Evolutionary conservation across 2,329 filamentous ascomycete genomes (phyloP).

Genomic region (Botryotinia narcissicola): DNA sequence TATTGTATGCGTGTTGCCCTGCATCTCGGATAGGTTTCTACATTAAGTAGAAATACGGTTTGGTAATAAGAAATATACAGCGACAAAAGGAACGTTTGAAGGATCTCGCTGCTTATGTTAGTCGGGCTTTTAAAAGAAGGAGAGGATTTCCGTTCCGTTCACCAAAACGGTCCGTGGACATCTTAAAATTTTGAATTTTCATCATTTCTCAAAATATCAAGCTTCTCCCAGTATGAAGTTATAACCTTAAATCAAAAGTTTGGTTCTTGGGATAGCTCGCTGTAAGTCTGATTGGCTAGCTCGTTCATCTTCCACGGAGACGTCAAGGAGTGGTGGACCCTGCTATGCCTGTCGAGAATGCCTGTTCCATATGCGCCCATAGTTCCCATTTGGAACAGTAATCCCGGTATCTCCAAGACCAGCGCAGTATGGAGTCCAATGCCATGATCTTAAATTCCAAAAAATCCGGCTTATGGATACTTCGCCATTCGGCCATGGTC

Average conservation of each 20-base stretch:
- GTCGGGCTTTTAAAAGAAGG: background rate
- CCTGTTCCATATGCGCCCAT: slow-evolving; percentile 5
- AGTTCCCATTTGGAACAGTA: background rate
- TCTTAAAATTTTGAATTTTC: background rate
- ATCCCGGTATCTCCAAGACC: background rate
- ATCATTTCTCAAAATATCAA: background rate
- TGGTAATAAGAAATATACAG: background rate
- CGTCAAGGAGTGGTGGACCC: background rate
- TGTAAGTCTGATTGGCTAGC: slow-evolving; percentile 2
- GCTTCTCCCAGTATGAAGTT: background rate
- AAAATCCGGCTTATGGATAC: background rate
- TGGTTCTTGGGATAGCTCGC: background rate
- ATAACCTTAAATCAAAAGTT: background rate
- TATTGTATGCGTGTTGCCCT: slow-evolving; percentile 6
- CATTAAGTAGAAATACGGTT: background rate
- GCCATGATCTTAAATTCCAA: background rate
- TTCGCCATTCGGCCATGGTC: slow-evolving; percentile 7
- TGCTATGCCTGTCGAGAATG: slow-evolving; percentile 12
- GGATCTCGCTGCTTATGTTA: background rate
- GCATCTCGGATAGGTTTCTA: background rate
- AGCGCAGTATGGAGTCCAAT: slow-evolving; percentile 1
- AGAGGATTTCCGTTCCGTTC: background rate
- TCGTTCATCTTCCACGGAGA: background rate
- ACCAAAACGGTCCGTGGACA: background rate
- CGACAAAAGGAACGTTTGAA: background rate